Conservation (phyloP, 148 eudicot genomes). For the Vaccinium corymbosum region DNA sequence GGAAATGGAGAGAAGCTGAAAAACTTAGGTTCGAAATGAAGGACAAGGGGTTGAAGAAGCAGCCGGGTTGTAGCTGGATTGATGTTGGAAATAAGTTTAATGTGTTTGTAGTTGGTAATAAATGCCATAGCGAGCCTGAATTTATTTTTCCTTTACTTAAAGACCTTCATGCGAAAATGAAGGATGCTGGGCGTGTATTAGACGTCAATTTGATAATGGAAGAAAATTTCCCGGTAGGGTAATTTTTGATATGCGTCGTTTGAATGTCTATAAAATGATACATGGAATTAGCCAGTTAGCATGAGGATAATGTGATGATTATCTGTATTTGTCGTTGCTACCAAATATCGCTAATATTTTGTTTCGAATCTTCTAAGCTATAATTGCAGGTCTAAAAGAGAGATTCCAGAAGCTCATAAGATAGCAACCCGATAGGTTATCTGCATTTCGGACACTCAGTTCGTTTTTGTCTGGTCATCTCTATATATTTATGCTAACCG, state of each 20-base stretch:
- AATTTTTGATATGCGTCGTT: neutral
- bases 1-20: constrained; percentile 26
- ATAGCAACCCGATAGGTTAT: neutral
- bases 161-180: constrained; percentile 19
- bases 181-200: constrained; percentile 7
- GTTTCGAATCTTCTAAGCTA: too few relatives aligned
- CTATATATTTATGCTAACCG: too few relatives aligned
- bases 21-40: constrained; percentile 23
- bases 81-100: constrained; percentile 22
- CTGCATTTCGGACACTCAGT: neutral
- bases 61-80: constrained; percentile 20
- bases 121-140: constrained; percentile 13
- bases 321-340: neutral
- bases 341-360: too few relatives aligned
- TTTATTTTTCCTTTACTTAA: constrained; percentile 12
- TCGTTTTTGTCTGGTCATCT: too few relatives aligned
- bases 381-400: too few relatives aligned
- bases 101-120: constrained; percentile 25
- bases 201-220: neutral
- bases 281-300: neutral
- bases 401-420: too few relatives aligned
- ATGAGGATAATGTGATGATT: neutral
- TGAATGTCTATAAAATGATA: neutral
- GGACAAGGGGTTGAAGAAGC: constrained; percentile 17
- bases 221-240: neutral